These are phyloP conservation scores for Mallotus repandus DNA, from an alignment of 441 rosid species.

Conservation along the genomic window DNA sequence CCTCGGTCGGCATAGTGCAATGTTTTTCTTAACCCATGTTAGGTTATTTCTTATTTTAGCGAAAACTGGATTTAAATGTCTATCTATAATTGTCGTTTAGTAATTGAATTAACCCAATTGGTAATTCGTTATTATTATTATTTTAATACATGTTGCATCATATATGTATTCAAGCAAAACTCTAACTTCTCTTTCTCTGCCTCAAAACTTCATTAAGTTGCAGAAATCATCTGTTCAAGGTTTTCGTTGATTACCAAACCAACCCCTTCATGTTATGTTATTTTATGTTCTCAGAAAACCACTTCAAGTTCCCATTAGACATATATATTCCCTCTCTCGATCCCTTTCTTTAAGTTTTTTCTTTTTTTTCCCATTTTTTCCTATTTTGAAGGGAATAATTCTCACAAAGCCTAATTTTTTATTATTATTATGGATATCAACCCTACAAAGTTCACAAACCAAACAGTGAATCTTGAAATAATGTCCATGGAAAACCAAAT, in stretches of 20 bases:
- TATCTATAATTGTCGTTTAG: too few species aligned
- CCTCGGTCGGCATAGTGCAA: too few species aligned
- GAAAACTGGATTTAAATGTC: too few species aligned
- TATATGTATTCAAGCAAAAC: neutral
- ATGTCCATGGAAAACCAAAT: conserved; percentile 51
- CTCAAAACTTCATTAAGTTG: conserved; percentile 18
- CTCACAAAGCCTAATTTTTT: conserved; percentile 21
- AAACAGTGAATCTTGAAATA: conserved; percentile 48
- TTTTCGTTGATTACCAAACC: conserved; percentile 36
- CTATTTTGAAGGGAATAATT: neutral
- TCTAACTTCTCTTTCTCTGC: conserved; percentile 3
- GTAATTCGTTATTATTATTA: neutral
- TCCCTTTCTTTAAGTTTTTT: neutral
- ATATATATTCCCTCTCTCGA: neutral
- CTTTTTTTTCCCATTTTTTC: neutral
- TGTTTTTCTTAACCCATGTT: neutral
- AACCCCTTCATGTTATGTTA: conserved; percentile 39
- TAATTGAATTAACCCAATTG: neutral
- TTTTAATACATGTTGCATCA: conserved; percentile 27
- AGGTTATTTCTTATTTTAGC: neutral
- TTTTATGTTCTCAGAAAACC: conserved; percentile 21
- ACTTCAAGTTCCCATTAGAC: conserved; percentile 22
- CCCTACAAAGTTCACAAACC: conserved; percentile 46
- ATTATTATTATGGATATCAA: conserved; percentile 49
- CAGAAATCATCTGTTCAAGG: conserved; percentile 26